Evolutionary conservation across 805 yeast species (phyloP), one percentile per base, ranked within the genome.

Genomic region (Starmerella apicola): DNA sequence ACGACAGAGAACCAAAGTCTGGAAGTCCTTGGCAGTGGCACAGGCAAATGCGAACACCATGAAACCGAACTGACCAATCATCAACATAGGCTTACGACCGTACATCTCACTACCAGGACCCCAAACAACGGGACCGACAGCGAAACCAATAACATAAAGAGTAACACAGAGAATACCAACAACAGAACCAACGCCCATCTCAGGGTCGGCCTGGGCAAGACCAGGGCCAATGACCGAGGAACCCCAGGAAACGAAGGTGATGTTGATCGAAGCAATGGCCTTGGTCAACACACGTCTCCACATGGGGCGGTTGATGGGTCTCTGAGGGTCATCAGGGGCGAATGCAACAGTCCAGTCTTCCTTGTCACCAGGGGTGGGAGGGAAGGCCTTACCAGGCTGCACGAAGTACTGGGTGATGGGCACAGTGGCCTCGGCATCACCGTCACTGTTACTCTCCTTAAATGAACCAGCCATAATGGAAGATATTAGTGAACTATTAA

Each of bases 111-210:
- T 69, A 8, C 72, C 47, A 2, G 80, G 80, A 1, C 79, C 82
- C 69, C 76, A 73, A 10, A 77, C 46, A 55, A 76, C 60, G 3
- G 82, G 81, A 0, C 85, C 86, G 13, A 73, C 58, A 1, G 81
- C 81, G 51, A 76, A 71, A 0, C 85, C 86, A 35, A 76, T 54
- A 10, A 78, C 72, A 48, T 71, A 79, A 13, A 78, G 57, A 0
- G 83, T 65, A 1, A 78, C 69, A 9, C 72, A 67, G 34, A 78
- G 59, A 13, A 71, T 59, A 3, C 76, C 68, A 0, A 66, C 70
- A 16, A 67, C 69, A 26, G 59, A 37, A 4, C 71, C 65, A 12
- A 73, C 60, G 20, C 66, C 67, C 58, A 58, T 73, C 13, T 55
- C 57, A 44, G 53, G 54, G 43, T 63, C 45, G 12, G 64, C 54